Conservation (phyloP, 169 alveolate species). For the Cytauxzoon felis region DNA sequence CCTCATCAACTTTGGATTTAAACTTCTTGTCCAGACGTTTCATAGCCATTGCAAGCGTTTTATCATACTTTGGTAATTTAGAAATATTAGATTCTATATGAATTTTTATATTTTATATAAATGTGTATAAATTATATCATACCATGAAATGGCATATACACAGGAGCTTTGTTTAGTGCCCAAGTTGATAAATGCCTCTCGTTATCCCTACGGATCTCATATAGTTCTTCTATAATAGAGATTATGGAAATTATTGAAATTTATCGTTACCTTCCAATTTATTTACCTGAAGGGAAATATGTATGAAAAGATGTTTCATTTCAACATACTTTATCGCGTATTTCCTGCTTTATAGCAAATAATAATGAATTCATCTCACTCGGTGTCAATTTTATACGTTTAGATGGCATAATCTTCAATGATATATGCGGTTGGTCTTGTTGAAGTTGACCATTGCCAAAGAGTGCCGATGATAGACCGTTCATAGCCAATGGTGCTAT, state of each 20-base stretch:
- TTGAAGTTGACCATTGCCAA: neutral
- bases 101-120: neutral
- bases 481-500: neutral
- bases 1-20: constrained; percentile 7
- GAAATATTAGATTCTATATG: constrained; percentile 20
- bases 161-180: constrained; percentile 65
- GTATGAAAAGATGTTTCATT: too few relatives aligned
- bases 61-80: constrained; percentile 15
- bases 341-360: constrained; percentile 54
- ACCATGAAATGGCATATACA: constrained; percentile 66
- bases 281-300: constrained; percentile 23
- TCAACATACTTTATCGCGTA: constrained; percentile 49
- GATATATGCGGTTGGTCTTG: constrained; percentile 56
- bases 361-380: constrained; percentile 60
- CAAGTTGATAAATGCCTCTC: constrained; percentile 62
- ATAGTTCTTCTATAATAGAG: constrained; percentile 50
- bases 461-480: constrained; percentile 1
- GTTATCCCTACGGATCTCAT: constrained; percentile 46
- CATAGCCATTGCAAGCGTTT: constrained; percentile 32
- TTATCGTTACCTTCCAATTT: constrained; percentile 55
- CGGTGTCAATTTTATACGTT: constrained; percentile 52
- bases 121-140: neutral
- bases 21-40: constrained; percentile 11
- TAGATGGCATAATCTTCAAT: constrained; percentile 59
- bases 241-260: neutral